Evolutionary conservation across 805 yeast genomes (phyloP), one percentile per base, ranked within the genome.

Genomic region (Clavispora vitiphila): DNA sequence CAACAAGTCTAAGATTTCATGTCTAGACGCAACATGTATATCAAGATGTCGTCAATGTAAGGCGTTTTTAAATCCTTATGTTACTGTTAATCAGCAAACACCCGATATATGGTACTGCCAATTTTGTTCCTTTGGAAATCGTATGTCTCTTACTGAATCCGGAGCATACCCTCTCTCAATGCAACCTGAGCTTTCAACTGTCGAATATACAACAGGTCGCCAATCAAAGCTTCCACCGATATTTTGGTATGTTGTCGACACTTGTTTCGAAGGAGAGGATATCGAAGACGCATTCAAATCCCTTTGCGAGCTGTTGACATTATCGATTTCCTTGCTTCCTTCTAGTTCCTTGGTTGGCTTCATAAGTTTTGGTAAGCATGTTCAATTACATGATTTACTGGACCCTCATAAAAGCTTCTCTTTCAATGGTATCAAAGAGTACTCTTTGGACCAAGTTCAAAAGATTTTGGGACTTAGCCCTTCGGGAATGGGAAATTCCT

Each of bases 361-460:
- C 19, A 66, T 81, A 37, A 67, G 81, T 1, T 81, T 59, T 60
- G 87, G 86, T 5, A 77, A 77, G 42, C 68, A 78, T 53, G 81
- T 81, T 20, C 73, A 69, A 48, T 65, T 81, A 19, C 80, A 78
- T 53, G 83, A 81, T 50, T 56, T 80, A 16, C 61, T 65, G 3
- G 38, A 25, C 25, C 45, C 50, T 16, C 39, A 39, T 15, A 39
- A 39, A 14, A 38, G 46, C 20, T 69, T 62, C 46, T 59, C 71
- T 8, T 81, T 81, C 61, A 80, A 80, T 54, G 88, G 88, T 18
- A 50, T 60, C 3, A 80, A 77, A 50, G 63, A 62, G 9, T 78
- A 81, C 49, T 59, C 73, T 0, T 54, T 64, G 14, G 78, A 71
- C 25, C 72, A 77, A 36, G 54, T 81, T 8, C 72, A 71, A 40